phyloP scores from a whole-genome alignment of 805 yeast species.

The Candida nanaspora region DNA sequence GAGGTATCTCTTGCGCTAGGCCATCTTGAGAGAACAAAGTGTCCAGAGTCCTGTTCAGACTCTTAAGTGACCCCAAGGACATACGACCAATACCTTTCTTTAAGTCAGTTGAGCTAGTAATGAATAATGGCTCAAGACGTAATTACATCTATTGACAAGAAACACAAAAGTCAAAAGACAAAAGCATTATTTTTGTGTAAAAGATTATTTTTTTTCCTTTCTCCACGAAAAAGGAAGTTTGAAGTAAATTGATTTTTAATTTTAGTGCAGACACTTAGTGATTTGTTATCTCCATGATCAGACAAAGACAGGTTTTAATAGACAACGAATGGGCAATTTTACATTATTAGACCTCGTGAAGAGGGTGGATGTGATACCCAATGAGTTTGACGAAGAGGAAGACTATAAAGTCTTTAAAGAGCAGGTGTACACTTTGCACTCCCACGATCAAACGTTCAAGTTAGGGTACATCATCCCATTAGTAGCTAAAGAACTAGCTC shows the following conservation, averaged over 20 bases:
- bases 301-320: too few species aligned
- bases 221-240: neutral
- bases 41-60: conserved; percentile 7
- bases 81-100: too few species aligned
- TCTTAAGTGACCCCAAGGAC: conserved; percentile 7
- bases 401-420: conserved; percentile 6
- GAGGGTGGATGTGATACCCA: conserved; percentile 25
- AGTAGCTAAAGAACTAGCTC: conserved; percentile 23
- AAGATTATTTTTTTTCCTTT: neutral
- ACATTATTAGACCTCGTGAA: conserved; percentile 17
- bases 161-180: neutral
- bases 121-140: too few species aligned
- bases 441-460: conserved; percentile 28
- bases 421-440: conserved; percentile 24
- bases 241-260: neutral
- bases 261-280: too few species aligned
- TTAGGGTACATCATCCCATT: conserved; percentile 33
- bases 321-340: too few species aligned
- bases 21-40: neutral
- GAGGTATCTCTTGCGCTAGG: neutral
- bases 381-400: conserved; percentile 14
- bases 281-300: too few species aligned
- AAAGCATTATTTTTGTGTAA: too few species aligned
- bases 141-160: too few species aligned
- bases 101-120: too few species aligned